phyloP scores from a whole-genome alignment of 305 asterid species.

The Nicotiana rustica region DNA sequence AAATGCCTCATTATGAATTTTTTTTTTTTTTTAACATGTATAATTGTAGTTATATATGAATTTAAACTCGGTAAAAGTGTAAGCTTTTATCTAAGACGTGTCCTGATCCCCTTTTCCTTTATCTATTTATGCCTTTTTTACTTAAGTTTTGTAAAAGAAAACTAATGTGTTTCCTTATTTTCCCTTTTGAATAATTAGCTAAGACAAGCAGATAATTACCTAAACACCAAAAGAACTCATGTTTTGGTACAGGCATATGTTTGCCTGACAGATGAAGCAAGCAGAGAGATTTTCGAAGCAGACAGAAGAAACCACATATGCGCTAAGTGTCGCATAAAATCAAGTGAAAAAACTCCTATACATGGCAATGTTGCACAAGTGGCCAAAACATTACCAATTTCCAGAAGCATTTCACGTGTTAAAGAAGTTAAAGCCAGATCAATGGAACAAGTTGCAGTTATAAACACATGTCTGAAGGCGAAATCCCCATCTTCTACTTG shows the following conservation, averaged over 20 bases:
- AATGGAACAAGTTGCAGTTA: conserved; percentile 58
- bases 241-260: conserved; percentile 62
- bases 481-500: conserved; percentile 47
- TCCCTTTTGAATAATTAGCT: background rate
- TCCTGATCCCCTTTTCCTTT: background rate
- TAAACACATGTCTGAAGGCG: conserved; percentile 59
- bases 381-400: conserved; percentile 30
- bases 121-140: background rate
- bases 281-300: conserved; percentile 56
- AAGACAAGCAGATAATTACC: background rate
- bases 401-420: conserved; percentile 38
- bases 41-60: too few relatives aligned
- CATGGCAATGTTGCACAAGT: conserved; percentile 30
- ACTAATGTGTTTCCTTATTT: background rate
- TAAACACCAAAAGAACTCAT: background rate
- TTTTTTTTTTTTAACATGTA: too few relatives aligned
- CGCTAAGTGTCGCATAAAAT: conserved; percentile 45
- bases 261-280: conserved; percentile 60
- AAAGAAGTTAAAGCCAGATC: conserved; percentile 57
- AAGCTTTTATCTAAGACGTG: too few relatives aligned
- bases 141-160: background rate
- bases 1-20: too few relatives aligned
- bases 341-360: conserved; percentile 27
- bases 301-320: conserved; percentile 50
- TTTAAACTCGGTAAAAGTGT: too few relatives aligned